phyloP scores from a whole-genome alignment of 108 stramenopile genomes.

The Nitzschia palea region DNA sequence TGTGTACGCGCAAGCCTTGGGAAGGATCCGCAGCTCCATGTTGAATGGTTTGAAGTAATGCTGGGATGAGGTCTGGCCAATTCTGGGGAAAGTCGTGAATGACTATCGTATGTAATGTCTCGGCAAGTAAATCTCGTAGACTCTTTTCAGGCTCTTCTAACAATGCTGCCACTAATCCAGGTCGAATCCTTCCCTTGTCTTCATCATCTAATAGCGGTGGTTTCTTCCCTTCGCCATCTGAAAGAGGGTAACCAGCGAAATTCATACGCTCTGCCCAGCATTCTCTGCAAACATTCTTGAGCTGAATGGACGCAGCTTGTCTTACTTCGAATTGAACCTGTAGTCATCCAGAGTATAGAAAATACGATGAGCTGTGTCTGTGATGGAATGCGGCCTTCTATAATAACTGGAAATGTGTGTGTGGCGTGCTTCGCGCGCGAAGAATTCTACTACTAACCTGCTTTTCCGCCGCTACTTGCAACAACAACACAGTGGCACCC shows the following conservation, averaged over 20 bases:
- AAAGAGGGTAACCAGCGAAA: conserved; percentile 52
- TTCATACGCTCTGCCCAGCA: conserved; percentile 83
- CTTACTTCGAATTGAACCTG: conserved; percentile 85
- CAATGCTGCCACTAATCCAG: conserved; percentile 75
- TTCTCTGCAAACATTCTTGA: conserved; percentile 90
- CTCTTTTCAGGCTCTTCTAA: conserved; percentile 85
- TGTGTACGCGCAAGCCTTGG: conserved; percentile 83
- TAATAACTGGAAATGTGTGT: background rate
- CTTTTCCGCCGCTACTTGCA: conserved; percentile 82
- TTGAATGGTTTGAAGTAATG: conserved; percentile 78
- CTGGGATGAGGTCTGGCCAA: conserved; percentile 89
- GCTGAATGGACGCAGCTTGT: conserved; percentile 88
- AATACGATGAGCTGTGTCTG: background rate
- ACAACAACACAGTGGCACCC: conserved; percentile 69
- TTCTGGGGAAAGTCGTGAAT: conserved; percentile 91
- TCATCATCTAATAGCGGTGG: conserved; percentile 59
- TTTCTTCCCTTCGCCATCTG: conserved; percentile 47
- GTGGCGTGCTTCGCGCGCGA: background rate
- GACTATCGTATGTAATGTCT: conserved; percentile 88
- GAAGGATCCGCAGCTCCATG: conserved; percentile 51
- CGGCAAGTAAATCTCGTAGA: conserved; percentile 89
- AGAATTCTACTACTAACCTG: conserved; percentile 74
- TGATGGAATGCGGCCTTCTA: conserved; percentile 1
- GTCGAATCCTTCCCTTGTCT: conserved; percentile 70
- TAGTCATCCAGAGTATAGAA: background rate